phyloP scores from a whole-genome alignment of 2,329 filamentous ascomycete species.

The Bipolaris sorokiniana region DNA sequence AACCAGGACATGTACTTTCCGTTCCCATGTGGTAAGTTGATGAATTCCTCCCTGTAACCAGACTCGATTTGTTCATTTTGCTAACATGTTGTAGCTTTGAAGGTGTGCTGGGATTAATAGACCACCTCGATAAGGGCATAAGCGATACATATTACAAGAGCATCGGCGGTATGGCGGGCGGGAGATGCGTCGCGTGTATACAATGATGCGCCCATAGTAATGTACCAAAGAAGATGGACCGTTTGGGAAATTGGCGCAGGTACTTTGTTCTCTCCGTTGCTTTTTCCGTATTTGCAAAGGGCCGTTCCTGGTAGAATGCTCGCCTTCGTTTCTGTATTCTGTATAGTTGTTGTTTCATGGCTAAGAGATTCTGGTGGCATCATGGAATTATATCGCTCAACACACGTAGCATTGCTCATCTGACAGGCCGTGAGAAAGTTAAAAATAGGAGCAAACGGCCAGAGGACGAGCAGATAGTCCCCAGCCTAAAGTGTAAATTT shows the following conservation, averaged over 20 bases:
- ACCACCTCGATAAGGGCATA: too few relatives aligned
- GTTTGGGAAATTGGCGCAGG: background rate
- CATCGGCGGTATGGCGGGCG: background rate
- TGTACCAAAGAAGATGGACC: background rate
- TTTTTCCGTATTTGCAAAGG: background rate
- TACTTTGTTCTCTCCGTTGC: background rate
- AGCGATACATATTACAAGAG: background rate
- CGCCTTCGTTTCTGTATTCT: background rate
- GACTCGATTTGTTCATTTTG: background rate
- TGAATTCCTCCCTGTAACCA: background rate
- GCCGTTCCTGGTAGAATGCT: background rate
- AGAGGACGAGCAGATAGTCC: background rate
- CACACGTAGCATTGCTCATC: too few relatives aligned
- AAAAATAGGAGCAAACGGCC: background rate
- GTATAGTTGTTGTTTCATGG: background rate
- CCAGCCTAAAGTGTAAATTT: background rate
- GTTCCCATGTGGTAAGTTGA: constrained; percentile 55
- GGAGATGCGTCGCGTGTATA: background rate
- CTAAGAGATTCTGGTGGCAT: background rate
- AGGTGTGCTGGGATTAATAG: constrained; percentile 40
- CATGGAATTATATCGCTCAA: background rate
- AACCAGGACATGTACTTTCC: constrained; percentile 56
- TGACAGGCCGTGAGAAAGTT: background rate
- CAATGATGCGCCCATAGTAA: background rate
- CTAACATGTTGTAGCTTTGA: constrained; percentile 31